Evolutionary conservation across 164 flowering plant species (phyloP), one percentile per base, ranked within the genome.

Genomic region (Berberis thunbergii): DNA sequence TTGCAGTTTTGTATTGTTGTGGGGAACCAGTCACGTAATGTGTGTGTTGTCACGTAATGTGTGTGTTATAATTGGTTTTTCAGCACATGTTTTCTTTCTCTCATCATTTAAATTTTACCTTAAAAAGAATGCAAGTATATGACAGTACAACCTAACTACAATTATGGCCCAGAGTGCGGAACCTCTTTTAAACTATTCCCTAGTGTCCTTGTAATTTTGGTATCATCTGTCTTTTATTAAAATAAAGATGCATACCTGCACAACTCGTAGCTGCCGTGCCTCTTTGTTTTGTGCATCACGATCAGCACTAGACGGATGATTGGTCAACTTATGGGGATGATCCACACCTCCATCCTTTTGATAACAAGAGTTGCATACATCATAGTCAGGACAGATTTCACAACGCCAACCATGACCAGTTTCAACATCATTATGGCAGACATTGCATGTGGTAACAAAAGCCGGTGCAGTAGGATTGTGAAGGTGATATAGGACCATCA

Each of bases 381-480:
- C 99, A 76, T 84, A 95, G 40, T 95, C 97, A 10, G 99, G 93
- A 77, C 99, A 95, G 57, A 79, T 80, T 73, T 91, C 99, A 80
- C 99, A 95, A 44, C 92, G 96, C 99, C 99, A 91, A 45, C 99
- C 99, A 75, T 89, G 93, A 66, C 99, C 99, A 48, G 96, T 72
- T 80, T 95, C 99, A 65, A 95, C 85, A 75, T 95, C 99, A 49
- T 79, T 80, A 70, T 74, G 81, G 68, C 99, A 95, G 49, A 77
- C 62, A 64, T 84, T 81, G 78, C 99, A 95, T 54, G 94, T 86
- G 5, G 88, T 91, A 57, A 95, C 97, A 80, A 91, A 91, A 55
- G 99, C 99, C 46, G 97, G 99, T 57, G 96, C 99, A 57, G 99
- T 95, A 43, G 99, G 99, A 75, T 95, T 95, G 64, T 95, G 99